Percentiles rank a stretch among this genome's conserved stretches.
Conservation (phyloP, 108 stramenopile genomes). For the Aurantiochytrium sp. region DNA sequence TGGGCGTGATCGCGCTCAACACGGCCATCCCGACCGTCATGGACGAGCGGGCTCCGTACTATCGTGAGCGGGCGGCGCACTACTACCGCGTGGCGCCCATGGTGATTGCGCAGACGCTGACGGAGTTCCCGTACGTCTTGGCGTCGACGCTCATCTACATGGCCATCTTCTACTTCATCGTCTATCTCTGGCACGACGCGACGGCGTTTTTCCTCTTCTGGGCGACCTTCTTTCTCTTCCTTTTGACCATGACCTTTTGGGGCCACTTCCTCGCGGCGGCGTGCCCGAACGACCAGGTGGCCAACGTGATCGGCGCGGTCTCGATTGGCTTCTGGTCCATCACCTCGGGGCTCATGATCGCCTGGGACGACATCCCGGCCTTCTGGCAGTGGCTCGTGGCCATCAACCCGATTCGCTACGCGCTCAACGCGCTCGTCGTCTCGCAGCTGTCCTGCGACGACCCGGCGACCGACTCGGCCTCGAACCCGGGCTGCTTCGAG, state of each 20-base stretch:
- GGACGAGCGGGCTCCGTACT: constrained; percentile 54
- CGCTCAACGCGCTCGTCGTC: not conserved
- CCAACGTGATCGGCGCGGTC: not conserved
- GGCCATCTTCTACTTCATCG: constrained; percentile 17
- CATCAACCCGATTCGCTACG: constrained; percentile 19
- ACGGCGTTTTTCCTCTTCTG: not conserved
- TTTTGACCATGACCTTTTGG: not conserved
- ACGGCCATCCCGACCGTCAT: constrained; percentile 52
- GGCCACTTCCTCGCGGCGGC: not conserved
- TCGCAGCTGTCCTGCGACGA: not conserved
- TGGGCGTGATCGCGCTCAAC: constrained; percentile 50
- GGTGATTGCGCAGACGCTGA: not conserved
- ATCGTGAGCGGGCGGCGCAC: constrained; percentile 53
- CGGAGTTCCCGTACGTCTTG: constrained; percentile 6
- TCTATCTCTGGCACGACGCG: not conserved
- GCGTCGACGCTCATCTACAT: not conserved
- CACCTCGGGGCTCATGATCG: not conserved
- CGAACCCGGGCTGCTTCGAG: not conserved
- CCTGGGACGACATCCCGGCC: not conserved
- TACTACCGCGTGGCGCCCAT: constrained; percentile 37
- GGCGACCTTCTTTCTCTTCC: not conserved
- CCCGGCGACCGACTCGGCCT: not conserved
- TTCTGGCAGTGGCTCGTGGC: constrained; percentile 10
- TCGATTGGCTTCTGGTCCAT: not conserved
- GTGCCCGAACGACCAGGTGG: not conserved